These are phyloP conservation scores for Zygosaccharomyces pseudorouxii DNA, from an alignment of 805 yeast genomes.

Conservation along the genomic window DNA sequence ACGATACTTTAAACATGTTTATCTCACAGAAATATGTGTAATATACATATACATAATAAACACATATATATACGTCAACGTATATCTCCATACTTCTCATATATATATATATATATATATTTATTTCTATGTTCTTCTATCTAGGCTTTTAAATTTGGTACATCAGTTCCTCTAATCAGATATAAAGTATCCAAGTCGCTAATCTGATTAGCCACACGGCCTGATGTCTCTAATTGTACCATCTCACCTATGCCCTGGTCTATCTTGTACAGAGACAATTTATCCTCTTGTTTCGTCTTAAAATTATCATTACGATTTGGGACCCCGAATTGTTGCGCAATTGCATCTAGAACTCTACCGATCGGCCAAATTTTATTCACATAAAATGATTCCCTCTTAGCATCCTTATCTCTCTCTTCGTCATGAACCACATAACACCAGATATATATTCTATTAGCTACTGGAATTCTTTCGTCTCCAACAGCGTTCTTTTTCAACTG, in stretches of 20 bases:
- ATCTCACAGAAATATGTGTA: conserved; percentile 1
- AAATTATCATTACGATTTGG: conserved; percentile 21
- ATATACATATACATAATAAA: conserved; percentile 1
- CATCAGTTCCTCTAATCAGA: conserved; percentile 27
- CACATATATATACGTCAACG: neutral
- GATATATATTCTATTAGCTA: conserved; percentile 26
- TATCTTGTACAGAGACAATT: conserved; percentile 25
- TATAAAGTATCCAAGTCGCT: conserved; percentile 25
- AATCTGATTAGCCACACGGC: conserved; percentile 21
- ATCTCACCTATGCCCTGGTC: conserved; percentile 7
- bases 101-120: conserved; percentile 1
- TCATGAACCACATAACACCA: conserved; percentile 21
- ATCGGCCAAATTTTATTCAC: conserved; percentile 34
- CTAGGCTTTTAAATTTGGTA: neutral
- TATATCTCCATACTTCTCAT: neutral
- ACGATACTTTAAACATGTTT: neutral
- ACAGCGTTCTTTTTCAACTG: conserved; percentile 21
- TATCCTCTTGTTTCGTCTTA: conserved; percentile 19
- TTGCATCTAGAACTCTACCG: conserved; percentile 31
- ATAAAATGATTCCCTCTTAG: conserved; percentile 17
- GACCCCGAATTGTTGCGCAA: conserved; percentile 26
- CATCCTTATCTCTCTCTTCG: conserved; percentile 12
- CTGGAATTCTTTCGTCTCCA: conserved; percentile 30
- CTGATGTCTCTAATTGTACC: conserved; percentile 12
- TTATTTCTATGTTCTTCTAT: neutral